Evolutionary conservation across 139 green algal genomes (phyloP).

Genomic region (Edaphochlamys debaryana): DNA sequence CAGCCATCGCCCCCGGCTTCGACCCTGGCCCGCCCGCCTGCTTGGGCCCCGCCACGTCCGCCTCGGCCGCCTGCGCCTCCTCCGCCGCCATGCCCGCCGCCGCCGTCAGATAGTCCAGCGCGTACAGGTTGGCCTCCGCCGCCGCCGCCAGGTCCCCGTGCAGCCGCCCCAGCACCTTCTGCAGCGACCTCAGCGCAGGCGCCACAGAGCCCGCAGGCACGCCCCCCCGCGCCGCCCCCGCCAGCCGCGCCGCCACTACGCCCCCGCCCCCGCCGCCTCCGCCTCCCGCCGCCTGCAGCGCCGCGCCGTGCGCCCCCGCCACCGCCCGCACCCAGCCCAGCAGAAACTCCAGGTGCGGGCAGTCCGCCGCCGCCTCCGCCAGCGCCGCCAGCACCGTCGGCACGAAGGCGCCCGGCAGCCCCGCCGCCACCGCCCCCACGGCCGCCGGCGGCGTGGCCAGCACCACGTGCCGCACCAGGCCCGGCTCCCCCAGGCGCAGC

Average conservation of each 20-base stretch:
- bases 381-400: constrained; percentile 66
- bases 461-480: constrained; percentile 71
- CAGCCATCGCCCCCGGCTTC: too few relatives aligned
- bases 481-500: constrained; percentile 79
- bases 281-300: constrained; percentile 52
- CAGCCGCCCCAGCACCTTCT: constrained; percentile 65
- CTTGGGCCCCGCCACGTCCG: too few relatives aligned
- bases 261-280: background rate
- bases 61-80: background rate
- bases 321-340: constrained; percentile 74
- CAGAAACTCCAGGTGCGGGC: constrained; percentile 86
- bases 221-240: background rate
- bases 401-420: constrained; percentile 66
- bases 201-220: constrained; percentile 24
- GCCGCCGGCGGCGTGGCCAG: constrained; percentile 60
- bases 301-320: constrained; percentile 63
- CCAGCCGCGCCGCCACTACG: background rate
- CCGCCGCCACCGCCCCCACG: constrained; percentile 57
- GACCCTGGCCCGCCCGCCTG: too few relatives aligned
- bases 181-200: constrained; percentile 69
- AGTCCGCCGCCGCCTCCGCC: constrained; percentile 62
- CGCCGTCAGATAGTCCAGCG: constrained; percentile 77
- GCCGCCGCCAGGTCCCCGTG: constrained; percentile 75
- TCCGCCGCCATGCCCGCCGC: background rate
- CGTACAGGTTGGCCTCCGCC: constrained; percentile 82